phyloP scores from a whole-genome alignment of 2,329 filamentous ascomycete genomes.

The Ophiocordyceps polyrhachis-furcata region DNA sequence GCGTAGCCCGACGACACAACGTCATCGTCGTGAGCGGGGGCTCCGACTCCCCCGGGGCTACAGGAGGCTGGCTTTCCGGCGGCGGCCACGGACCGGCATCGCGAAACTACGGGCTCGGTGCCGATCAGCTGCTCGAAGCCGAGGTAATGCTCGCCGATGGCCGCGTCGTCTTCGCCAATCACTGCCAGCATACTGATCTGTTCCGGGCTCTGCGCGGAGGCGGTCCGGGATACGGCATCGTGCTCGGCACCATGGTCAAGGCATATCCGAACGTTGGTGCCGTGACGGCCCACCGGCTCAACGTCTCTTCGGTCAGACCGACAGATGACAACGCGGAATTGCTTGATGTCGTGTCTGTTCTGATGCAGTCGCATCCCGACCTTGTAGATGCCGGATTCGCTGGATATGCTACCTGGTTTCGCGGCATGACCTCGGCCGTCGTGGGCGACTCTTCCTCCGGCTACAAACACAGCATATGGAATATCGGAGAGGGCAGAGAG shows the following conservation, averaged over 20 bases:
- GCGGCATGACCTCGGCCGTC: slow-evolving; percentile 7
- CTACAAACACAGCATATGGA: slow-evolving; percentile 11
- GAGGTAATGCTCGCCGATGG: slow-evolving; percentile 21
- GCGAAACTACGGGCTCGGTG: slow-evolving; percentile 20
- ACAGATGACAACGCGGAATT: slow-evolving; percentile 9
- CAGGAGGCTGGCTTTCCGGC: slow-evolving; percentile 20
- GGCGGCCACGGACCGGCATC: slow-evolving; percentile 21
- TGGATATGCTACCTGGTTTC: slow-evolving; percentile 12
- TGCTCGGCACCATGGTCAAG: slow-evolving; percentile 17
- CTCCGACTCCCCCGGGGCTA: slow-evolving; percentile 8
- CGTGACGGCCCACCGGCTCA: slow-evolving; percentile 5
- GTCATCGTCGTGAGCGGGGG: slow-evolving; percentile 18
- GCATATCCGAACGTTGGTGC: slow-evolving; percentile 11
- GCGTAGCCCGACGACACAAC: slow-evolving; percentile 10
- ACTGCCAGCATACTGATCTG: slow-evolving; percentile 15
- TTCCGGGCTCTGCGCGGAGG: slow-evolving; percentile 20
- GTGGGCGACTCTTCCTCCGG: slow-evolving; percentile 9
- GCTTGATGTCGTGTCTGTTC: slow-evolving; percentile 9
- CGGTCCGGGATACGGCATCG: slow-evolving; percentile 13
- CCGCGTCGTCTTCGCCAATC: slow-evolving; percentile 13
- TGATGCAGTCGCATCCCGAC: slow-evolving; percentile 13
- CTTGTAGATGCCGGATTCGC: slow-evolving; percentile 14
- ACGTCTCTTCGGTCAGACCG: slow-evolving; percentile 6
- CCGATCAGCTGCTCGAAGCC: slow-evolving; percentile 24
- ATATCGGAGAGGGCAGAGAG: slow-evolving; percentile 8